Evolutionary conservation across 2,329 filamentous ascomycete species (phyloP).

Genomic region (Aspergillus candidus): DNA sequence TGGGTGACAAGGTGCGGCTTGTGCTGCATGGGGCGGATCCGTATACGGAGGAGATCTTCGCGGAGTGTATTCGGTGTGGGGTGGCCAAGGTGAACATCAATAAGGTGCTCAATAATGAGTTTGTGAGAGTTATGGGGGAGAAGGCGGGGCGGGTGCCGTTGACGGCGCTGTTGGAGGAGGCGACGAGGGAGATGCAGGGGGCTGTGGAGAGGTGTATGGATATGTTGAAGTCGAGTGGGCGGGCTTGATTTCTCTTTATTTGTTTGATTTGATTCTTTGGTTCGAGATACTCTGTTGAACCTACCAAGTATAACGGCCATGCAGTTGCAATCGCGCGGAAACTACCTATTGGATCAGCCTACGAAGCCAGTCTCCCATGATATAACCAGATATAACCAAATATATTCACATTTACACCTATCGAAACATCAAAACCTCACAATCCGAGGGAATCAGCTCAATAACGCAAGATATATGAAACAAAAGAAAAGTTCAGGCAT

Average conservation of each 20-base stretch:
- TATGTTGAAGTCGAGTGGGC: slow-evolving; percentile 38
- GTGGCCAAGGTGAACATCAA: slow-evolving; percentile 56
- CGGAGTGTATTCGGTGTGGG: slow-evolving; percentile 49
- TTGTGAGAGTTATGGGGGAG: slow-evolving; percentile 43
- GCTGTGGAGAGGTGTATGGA: slow-evolving; percentile 54
- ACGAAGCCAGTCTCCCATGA: background rate
- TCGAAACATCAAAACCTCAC: slow-evolving; percentile 23
- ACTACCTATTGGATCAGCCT: background rate
- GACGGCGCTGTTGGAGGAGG: slow-evolving; percentile 51
- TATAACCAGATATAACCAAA: background rate
- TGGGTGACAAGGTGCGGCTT: slow-evolving; percentile 45
- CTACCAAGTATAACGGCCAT: background rate
- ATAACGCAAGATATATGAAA: background rate
- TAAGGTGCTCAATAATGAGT: slow-evolving; percentile 51
- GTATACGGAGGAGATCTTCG: slow-evolving; percentile 51
- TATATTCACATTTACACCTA: slow-evolving; percentile 26
- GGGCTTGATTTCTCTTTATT: slow-evolving; percentile 13
- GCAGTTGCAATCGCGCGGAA: too few relatives aligned
- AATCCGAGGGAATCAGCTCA: slow-evolving; percentile 15
- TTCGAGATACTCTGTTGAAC: background rate
- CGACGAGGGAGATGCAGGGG: slow-evolving; percentile 50
- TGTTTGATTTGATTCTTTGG: background rate
- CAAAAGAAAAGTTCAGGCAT: too few relatives aligned
- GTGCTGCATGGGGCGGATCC: slow-evolving; percentile 56
- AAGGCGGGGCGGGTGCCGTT: slow-evolving; percentile 48